These are phyloP conservation scores for Dendryphion nanum DNA, from an alignment of 2,329 filamentous ascomycete genomes.

Conservation along the genomic window DNA sequence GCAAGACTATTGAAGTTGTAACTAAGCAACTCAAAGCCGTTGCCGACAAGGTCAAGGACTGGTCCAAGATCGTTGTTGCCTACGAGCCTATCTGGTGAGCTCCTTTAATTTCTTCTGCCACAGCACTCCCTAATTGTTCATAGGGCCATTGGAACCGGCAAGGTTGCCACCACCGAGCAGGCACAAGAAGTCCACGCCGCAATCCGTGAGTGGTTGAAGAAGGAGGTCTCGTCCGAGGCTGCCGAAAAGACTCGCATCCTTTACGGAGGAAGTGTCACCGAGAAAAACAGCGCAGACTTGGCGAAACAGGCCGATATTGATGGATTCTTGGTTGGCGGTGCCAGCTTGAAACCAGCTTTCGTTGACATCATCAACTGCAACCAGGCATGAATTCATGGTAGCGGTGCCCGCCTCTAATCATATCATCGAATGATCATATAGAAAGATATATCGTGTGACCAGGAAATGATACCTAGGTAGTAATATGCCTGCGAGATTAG, in stretches of 20 bases:
- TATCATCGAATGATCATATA: no score
- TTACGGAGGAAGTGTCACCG: conserved; percentile 93
- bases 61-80: conserved; percentile 91
- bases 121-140: background rate
- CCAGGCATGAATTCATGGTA: conserved; percentile 34
- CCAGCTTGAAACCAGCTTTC: conserved; percentile 93
- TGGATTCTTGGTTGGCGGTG: conserved; percentile 95
- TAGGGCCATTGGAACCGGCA: conserved; percentile 77
- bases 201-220: conserved; percentile 81
- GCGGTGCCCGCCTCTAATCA: no score
- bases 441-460: no score
- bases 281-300: conserved; percentile 97
- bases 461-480: no score
- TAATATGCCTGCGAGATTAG: no score
- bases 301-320: conserved; percentile 93
- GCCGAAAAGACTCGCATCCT: conserved; percentile 89
- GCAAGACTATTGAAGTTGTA: conserved; percentile 82
- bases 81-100: conserved; percentile 97
- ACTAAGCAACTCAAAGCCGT: conserved; percentile 83
- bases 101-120: background rate
- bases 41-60: conserved; percentile 75
- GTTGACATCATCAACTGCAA: conserved; percentile 65
- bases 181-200: conserved; percentile 59
- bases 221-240: conserved; percentile 72
- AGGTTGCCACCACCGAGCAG: conserved; percentile 44